A percentile compares a stretch with the other conserved stretches of the same genome.
These are phyloP conservation scores for Pseudocercospora fijiensis DNA, from an alignment of 2,329 filamentous ascomycete species.

Conservation along the genomic window DNA sequence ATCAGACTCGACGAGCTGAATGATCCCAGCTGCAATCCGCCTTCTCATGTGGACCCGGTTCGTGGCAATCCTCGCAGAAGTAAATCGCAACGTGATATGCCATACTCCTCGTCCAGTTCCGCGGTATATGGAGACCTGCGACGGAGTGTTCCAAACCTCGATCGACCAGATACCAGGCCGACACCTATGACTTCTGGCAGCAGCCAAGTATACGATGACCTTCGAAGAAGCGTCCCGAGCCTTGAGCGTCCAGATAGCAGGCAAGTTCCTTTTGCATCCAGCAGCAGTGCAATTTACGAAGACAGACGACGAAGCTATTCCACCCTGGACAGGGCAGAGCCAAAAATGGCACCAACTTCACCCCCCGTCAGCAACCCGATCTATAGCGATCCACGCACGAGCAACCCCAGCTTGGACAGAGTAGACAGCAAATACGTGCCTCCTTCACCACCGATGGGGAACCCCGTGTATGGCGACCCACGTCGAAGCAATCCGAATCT, in stretches of 20 bases:
- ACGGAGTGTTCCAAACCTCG: constrained; percentile 9
- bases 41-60: not conserved
- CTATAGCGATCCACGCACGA: constrained; percentile 10
- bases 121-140: not conserved
- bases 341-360: not conserved
- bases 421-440: constrained; percentile 8
- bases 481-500: constrained; percentile 10
- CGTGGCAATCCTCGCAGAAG: not conserved
- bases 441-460: not conserved
- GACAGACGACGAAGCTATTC: not conserved
- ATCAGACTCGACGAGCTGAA: not conserved
- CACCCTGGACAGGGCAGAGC: not conserved
- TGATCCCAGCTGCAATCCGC: not conserved
- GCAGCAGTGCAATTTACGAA: not conserved
- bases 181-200: not conserved
- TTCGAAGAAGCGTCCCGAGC: constrained; percentile 1
- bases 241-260: not conserved
- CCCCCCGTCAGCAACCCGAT: not conserved
- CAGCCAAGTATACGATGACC: not conserved
- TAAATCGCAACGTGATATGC: not conserved
- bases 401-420: constrained; percentile 14
- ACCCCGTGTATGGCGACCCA: constrained; percentile 3
- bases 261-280: not conserved
- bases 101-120: not conserved
- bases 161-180: not conserved